Base-by-base conservation (phyloP, 306 rosid genomes). In the Cajanus cajan region DNA sequence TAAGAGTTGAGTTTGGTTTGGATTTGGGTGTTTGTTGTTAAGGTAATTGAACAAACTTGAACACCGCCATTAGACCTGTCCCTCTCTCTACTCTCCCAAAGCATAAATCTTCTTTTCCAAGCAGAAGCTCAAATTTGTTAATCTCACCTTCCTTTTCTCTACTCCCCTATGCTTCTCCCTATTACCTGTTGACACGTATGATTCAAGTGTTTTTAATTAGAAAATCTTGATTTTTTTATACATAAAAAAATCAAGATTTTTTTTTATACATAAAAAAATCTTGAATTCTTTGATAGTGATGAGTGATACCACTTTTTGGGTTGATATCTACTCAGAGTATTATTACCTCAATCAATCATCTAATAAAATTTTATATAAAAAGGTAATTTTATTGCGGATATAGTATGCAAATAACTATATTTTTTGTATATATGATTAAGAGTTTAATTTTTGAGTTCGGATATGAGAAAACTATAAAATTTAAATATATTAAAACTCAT, bases 61-160 rank as follows among this genome's bases (percentile, higher is more conserved):
- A 47, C 77, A 78, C 71, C 70, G 82, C 50, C 82, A 57, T 44
- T 28, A 68, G 68, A 28, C 54, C 9, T 63, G 81, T 77, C 81
- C 22, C 67, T 40, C 77, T 73, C 73, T 76, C 72, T 13, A 62
- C 72, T 58, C 13, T 34, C 7, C 6, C 37, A 78, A 71, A 83
- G 86, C 76, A 28, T 24, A 36, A 57, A 73, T 48, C 73, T 68
- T 48, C 63, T 74, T 79, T 79, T 74, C 62, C 57, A 58, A 74
- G 78, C 59, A 48, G 68, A 78, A 57, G 14, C 21, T 8, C 73
- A 58, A 65, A 40, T 68, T 78, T 73, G 71, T 22, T 78, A 83
- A 48, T 6, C 4, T 78, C 45, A 83, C 86, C 61, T 24, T 0
- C 14, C 33, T 0, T 18, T 45, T n/a, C 0, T 41, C 24, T 61